Evolutionary conservation across 495 filamentous ascomycete species (phyloP).

Genomic region (Xylaria scruposa): DNA sequence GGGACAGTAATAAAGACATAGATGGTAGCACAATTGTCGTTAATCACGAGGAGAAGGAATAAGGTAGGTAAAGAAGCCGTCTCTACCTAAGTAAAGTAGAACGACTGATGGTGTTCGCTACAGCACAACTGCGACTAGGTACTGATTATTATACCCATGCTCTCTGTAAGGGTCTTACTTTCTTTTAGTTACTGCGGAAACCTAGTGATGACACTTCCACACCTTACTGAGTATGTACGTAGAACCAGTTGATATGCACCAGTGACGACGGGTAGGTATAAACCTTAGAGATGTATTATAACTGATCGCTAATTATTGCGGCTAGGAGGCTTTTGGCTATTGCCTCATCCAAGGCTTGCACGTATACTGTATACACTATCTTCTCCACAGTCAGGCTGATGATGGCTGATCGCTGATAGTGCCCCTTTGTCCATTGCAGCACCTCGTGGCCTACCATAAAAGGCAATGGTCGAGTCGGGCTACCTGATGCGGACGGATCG

Average conservation of each 20-base stretch:
- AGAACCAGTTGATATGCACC: not conserved
- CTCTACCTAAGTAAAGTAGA: not conserved
- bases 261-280: not conserved
- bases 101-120: not conserved
- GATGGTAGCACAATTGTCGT: not conserved
- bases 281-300: not conserved
- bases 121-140: not conserved
- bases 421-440: conserved; percentile 18
- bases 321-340: not conserved
- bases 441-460: conserved; percentile 26
- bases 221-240: no score
- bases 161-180: not conserved
- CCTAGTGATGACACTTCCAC: not conserved
- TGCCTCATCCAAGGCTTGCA: not conserved
- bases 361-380: not conserved
- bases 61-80: not conserved
- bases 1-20: not conserved
- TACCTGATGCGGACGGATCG: conserved; percentile 22
- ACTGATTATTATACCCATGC: not conserved
- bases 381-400: conserved; percentile 3
- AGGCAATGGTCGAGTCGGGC: conserved; percentile 24
- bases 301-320: not conserved
- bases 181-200: not conserved
- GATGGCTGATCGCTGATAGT: conserved; percentile 13
- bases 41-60: not conserved